Evolutionary conservation across 2,329 filamentous ascomycete species (phyloP), one percentile per base, ranked within the genome.

Genomic region (Purpureocillium lavendulum): DNA sequence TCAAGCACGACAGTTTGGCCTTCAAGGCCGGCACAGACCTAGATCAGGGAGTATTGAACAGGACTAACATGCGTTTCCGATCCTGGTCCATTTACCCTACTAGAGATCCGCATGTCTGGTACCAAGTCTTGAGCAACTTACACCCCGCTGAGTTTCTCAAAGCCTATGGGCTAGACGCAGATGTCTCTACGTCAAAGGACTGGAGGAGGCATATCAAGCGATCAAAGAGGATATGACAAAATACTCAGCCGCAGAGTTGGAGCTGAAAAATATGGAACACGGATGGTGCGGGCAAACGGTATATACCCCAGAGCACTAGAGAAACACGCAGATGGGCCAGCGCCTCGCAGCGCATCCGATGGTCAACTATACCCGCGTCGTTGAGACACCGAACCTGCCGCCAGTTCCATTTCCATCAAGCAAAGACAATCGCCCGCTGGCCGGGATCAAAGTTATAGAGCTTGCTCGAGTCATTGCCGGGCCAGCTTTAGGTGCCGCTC

Each of bases 111-210:
- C 56, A 59, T 1, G 60, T 64, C 1, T 72, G 66, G 65, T 75
- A 70, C 48, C 68, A 67, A 9, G 56, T 75, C 1, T 69, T 75
- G 39, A 70, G 71, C 5, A 71, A 65, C 1, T 56, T 33, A 51
- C 6, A 70, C 29, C 63, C 69, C 0, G 4, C 49, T 52, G 3
- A 58, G 62, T 2, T 65, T 66, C 0, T 58, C 74, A 2, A 48
- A 56, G 18, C 61, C 65, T n/a, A 64, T 73, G 33, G 68, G 66
- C 4, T 59, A 74, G 0, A 15, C 40, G 13, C 43, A 39, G 14
- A 5, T 34, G 39, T 1, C 24, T 39, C 30, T 6, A 13, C 38
- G 1, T 36, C 67, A 1, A 46, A 43, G 2, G 52, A 50, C 9
- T n/a, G n/a, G n/a, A n/a, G n/a, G 51, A 55, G 7, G 54, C 51